A percentile compares a stretch with the other conserved stretches of the same genome.
Conservation (phyloP, 2,329 filamentous ascomycete species). For the Fonsecaea monophora region DNA sequence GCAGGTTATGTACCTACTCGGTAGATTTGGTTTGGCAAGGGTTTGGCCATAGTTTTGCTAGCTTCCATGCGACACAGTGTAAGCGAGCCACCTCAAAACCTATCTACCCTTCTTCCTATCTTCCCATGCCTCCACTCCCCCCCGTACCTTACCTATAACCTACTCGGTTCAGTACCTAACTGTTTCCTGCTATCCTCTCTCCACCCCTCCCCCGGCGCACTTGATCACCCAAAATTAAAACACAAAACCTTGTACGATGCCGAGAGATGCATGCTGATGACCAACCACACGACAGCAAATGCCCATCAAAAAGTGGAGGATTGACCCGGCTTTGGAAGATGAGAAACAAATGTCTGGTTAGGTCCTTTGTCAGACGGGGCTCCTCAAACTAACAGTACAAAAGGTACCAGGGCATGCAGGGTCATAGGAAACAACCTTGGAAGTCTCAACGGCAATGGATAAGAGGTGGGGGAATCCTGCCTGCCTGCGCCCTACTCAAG, state of each 20-base stretch:
- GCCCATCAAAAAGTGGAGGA: slow-evolving; percentile 1
- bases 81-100: neutral
- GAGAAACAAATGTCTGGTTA: neutral
- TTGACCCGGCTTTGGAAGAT: neutral
- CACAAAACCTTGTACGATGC: neutral
- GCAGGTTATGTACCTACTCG: neutral
- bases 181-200: neutral
- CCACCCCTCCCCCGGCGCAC: neutral
- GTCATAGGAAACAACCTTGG: too few relatives aligned
- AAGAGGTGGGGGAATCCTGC: too few relatives aligned
- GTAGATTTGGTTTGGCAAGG: neutral
- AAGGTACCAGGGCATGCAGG: neutral
- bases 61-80: neutral
- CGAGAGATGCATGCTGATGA: slow-evolving; percentile 22
- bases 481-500: too few relatives aligned
- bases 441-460: too few relatives aligned
- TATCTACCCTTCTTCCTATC: neutral
- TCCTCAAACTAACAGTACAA: neutral
- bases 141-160: neutral
- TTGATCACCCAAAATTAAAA: neutral
- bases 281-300: slow-evolving; percentile 11
- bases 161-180: neutral
- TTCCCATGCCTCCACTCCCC: neutral
- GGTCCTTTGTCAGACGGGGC: slow-evolving; percentile 12
- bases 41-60: slow-evolving; percentile 5